Percentiles rank a stretch among this genome's conserved stretches.
Conservation (phyloP, 192 early-diverging fungal species). For the Dispira simplex region DNA sequence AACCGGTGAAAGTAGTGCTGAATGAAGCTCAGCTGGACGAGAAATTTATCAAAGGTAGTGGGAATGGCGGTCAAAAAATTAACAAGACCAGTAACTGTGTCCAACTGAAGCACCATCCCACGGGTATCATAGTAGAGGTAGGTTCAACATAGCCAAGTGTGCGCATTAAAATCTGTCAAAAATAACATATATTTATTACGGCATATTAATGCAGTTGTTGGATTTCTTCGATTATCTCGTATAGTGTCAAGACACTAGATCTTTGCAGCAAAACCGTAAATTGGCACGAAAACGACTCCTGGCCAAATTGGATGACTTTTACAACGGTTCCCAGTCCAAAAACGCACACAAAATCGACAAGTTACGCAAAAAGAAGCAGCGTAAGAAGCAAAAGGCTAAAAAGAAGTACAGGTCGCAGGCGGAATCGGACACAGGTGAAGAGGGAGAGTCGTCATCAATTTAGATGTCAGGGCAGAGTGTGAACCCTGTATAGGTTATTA, state of each 20-base stretch:
- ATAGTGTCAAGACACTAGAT: constrained; percentile 58
- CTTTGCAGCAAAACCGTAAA: constrained; percentile 52
- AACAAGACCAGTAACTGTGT: constrained; percentile 66
- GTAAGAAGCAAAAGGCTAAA: constrained; percentile 32
- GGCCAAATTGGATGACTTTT: constrained; percentile 48
- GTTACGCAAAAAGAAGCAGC: constrained; percentile 37
- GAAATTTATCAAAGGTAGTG: constrained; percentile 58
- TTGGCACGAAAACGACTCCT: constrained; percentile 45
- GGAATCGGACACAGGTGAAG: too few species aligned
- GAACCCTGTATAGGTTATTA: too few species aligned
- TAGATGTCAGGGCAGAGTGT: too few species aligned
- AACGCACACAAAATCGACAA: constrained; percentile 41
- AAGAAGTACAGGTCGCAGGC: constrained; percentile 29
- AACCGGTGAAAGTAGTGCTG: too few species aligned
- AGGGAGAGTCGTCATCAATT: too few species aligned
- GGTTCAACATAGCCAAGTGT: neutral
- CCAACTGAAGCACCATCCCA: constrained; percentile 54
- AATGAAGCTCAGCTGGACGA: constrained; percentile 43
- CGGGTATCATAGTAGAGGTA: constrained; percentile 41
- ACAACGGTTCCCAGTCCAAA: constrained; percentile 47
- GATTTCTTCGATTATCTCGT: constrained; percentile 10
- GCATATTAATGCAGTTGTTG: neutral
- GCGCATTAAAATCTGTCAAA: neutral
- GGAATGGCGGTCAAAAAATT: constrained; percentile 66
- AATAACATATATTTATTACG: constrained; percentile 7